Evolutionary conservation across 306 rosid species (phyloP).

Genomic region (Sophora flavescens): DNA sequence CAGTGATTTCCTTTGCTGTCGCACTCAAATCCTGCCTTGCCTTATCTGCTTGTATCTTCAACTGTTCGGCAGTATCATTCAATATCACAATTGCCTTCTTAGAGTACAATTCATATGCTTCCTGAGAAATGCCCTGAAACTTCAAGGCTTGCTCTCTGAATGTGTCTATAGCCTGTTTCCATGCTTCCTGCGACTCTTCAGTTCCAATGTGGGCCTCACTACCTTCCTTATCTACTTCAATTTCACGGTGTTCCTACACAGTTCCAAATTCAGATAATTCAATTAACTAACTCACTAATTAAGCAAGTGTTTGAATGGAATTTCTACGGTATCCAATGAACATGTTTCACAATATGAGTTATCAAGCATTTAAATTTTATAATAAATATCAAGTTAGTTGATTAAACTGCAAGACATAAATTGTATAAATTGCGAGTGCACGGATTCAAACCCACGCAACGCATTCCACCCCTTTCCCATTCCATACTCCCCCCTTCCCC

Average conservation of each 20-base stretch:
- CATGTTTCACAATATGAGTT: not conserved
- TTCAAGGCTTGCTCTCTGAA: conserved; percentile 87
- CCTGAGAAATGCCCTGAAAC: conserved; percentile 77
- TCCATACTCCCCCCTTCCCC: no score
- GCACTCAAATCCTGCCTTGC: conserved; percentile 68
- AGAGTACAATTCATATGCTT: conserved; percentile 83
- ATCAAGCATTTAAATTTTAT: not conserved
- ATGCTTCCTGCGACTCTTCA: conserved; percentile 80
- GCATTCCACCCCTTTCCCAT: no score
- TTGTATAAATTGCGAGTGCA: no score
- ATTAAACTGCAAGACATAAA: no score
- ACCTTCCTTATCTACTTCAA: conserved; percentile 63
- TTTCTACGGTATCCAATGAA: not conserved
- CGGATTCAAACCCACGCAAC: no score
- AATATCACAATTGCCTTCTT: conserved; percentile 75
- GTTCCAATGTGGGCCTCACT: conserved; percentile 49
- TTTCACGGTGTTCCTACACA: conserved; percentile 60
- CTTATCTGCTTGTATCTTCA: conserved; percentile 85
- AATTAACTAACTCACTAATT: no score
- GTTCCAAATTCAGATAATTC: conserved; percentile 24
- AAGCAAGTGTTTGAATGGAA: not conserved
- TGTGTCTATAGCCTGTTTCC: conserved; percentile 74
- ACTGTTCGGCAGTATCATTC: conserved; percentile 72
- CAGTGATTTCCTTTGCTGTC: conserved; percentile 71
- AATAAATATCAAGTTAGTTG: no score